phyloP scores from a whole-genome alignment of 2,329 filamentous ascomycete genomes.

The Fusarium sp. region DNA sequence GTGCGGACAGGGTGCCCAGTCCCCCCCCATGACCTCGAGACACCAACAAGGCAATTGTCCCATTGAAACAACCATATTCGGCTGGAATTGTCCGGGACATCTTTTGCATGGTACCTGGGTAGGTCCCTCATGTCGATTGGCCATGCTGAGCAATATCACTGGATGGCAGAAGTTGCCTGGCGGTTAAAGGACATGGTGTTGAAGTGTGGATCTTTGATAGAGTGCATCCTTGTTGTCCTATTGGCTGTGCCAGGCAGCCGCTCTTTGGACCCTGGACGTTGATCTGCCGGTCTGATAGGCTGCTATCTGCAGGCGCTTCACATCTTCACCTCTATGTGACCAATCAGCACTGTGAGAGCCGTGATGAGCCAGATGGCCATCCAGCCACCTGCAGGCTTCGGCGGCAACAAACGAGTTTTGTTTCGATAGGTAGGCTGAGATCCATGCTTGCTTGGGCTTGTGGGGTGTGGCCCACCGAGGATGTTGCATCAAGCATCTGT shows the following conservation, averaged over 20 bases:
- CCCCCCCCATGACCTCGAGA: conserved; percentile 12
- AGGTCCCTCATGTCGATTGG: conserved; percentile 14
- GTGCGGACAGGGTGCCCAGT: conserved; percentile 11
- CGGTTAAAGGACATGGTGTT: conserved; percentile 36
- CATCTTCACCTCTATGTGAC: conserved; percentile 37
- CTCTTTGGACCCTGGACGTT: conserved; percentile 25
- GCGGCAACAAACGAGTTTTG: conserved; percentile 54
- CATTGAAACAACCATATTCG: conserved; percentile 10
- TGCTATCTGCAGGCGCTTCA: conserved; percentile 35
- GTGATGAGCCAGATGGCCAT: conserved; percentile 49
- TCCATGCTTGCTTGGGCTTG: conserved; percentile 4
- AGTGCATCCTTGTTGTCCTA: conserved; percentile 14
- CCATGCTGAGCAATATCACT: conserved; percentile 22
- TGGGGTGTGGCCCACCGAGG: conserved; percentile 11
- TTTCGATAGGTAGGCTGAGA: conserved; percentile 40
- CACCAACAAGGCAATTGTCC: conserved; percentile 5
- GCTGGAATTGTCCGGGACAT: conserved; percentile 18
- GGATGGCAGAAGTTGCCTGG: conserved; percentile 15
- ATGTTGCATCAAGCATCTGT: conserved; percentile 17
- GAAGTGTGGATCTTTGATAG: conserved; percentile 36
- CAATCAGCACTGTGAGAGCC: conserved; percentile 50
- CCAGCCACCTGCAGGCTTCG: conserved; percentile 53
- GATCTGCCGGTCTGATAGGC: conserved; percentile 41
- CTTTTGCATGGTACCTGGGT: conserved; percentile 27
- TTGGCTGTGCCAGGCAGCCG: conserved; percentile 30